These are phyloP conservation scores for Raphanus hybrid DNA, from an alignment of 441 rosid species.

Conservation along the genomic window DNA sequence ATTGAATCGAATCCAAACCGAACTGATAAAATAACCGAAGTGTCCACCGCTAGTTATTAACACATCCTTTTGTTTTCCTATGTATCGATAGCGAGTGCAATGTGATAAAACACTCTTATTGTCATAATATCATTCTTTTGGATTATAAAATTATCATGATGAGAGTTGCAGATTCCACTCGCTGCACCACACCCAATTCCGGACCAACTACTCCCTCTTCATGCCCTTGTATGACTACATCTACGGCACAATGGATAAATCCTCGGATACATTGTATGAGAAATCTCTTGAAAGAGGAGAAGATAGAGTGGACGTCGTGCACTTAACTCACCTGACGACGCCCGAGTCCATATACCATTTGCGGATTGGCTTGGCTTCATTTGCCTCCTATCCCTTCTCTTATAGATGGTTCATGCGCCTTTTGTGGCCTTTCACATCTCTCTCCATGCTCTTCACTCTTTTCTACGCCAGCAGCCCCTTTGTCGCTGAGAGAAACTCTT, in stretches of 20 bases:
- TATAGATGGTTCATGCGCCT: conserved; percentile 41
- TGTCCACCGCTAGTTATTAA: neutral
- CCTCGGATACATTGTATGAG: conserved; percentile 30
- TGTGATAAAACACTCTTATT: neutral
- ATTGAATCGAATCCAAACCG: no score
- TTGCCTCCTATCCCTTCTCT: conserved; percentile 41
- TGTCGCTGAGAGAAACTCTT: conserved; percentile 37
- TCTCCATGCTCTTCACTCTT: conserved; percentile 38
- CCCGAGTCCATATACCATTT: conserved; percentile 47
- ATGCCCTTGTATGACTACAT: conserved; percentile 47
- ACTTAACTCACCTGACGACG: conserved; percentile 40
- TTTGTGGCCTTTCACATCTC: conserved; percentile 45
- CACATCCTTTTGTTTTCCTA: neutral
- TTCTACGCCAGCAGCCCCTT: conserved; percentile 32
- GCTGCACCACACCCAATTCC: conserved; percentile 45
- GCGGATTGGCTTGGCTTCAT: conserved; percentile 42
- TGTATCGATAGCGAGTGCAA: neutral
- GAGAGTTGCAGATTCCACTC: conserved; percentile 34
- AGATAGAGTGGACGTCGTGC: conserved; percentile 39
- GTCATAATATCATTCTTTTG: neutral
- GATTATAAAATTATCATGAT: neutral
- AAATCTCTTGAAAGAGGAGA: conserved; percentile 37
- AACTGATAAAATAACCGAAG: no score
- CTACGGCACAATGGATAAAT: conserved; percentile 39
- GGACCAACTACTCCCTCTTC: conserved; percentile 45